Percentiles rank a stretch among this genome's conserved stretches.
Conservation (phyloP, 2,329 filamentous ascomycete species). For the Neofusicoccum kwambonambiense region DNA sequence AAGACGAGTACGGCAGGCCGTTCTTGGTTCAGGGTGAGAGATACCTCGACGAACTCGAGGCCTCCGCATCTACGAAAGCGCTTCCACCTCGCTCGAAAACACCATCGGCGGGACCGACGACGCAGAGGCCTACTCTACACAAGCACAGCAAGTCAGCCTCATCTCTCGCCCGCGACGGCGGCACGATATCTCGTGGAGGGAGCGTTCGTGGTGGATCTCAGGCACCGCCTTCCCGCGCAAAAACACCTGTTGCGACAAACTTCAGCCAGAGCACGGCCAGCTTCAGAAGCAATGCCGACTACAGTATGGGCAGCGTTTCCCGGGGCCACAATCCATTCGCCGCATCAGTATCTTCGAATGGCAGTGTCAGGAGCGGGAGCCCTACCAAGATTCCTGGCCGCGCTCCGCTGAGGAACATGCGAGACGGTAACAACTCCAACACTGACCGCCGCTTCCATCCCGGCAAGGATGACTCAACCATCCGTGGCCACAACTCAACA, state of each 20-base stretch:
- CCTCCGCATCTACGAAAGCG: conserved; percentile 57
- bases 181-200: conserved; percentile 29
- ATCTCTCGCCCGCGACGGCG: not conserved
- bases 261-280: conserved; percentile 27
- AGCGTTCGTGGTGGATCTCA: conserved; percentile 42
- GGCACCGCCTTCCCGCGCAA: conserved; percentile 39
- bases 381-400: conserved; percentile 70
- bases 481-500: conserved; percentile 30
- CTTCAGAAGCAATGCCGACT: conserved; percentile 15
- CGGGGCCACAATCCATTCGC: conserved; percentile 35
- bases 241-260: conserved; percentile 41
- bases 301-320: conserved; percentile 24
- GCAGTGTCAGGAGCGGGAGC: conserved; percentile 39
- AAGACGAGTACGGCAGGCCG: conserved; percentile 88
- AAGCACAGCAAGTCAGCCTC: conserved; percentile 34
- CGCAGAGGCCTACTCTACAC: conserved; percentile 24
- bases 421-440: conserved; percentile 69
- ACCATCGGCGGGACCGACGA: conserved; percentile 51
- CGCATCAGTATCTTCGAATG: conserved; percentile 32
- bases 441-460: conserved; percentile 61
- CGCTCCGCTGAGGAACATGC: conserved; percentile 66
- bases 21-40: conserved; percentile 91
- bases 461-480: conserved; percentile 31
- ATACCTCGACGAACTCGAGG: conserved; percentile 82
- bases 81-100: conserved; percentile 72